Evolutionary conservation across 768 basidiomycete species (phyloP).

Genomic region (Mycena haematopus): DNA sequence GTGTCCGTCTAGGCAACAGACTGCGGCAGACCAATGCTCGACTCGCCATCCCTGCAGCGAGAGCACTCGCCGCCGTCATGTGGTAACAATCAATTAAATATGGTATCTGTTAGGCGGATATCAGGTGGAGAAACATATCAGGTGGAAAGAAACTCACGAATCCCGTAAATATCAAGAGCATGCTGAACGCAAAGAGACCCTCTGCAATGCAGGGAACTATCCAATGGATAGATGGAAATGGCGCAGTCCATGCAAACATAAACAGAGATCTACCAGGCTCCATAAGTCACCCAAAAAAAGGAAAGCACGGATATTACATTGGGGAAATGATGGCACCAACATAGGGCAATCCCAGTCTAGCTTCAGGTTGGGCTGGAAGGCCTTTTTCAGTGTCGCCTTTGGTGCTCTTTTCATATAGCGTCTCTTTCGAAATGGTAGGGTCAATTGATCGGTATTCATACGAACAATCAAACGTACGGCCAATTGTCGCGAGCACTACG

Average conservation of each 20-base stretch:
- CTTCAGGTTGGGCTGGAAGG: slow-evolving; percentile 20
- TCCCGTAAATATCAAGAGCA: slow-evolving; percentile 26
- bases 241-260: slow-evolving; percentile 30
- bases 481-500: slow-evolving; percentile 13
- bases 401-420: slow-evolving; percentile 8
- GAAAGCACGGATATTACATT: neutral
- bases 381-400: slow-evolving; percentile 6
- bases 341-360: slow-evolving; percentile 20
- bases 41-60: slow-evolving; percentile 25
- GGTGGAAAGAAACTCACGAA: slow-evolving; percentile 18
- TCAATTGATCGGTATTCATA: neutral
- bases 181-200: slow-evolving; percentile 26
- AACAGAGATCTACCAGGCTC: slow-evolving; percentile 21
- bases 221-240: slow-evolving; percentile 24
- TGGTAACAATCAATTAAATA: slow-evolving; percentile 26
- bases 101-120: slow-evolving; percentile 7
- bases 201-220: slow-evolving; percentile 26
- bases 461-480: slow-evolving; percentile 10
- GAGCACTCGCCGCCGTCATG: slow-evolving; percentile 26
- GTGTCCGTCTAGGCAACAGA: neutral
- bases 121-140: neutral
- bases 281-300: neutral
- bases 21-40: slow-evolving; percentile 9
- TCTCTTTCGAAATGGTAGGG: slow-evolving; percentile 9
- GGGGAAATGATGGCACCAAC: slow-evolving; percentile 25